These are phyloP conservation scores for Aspergillus sp. DNA, from an alignment of 2,329 filamentous ascomycete species.

Conservation along the genomic window DNA sequence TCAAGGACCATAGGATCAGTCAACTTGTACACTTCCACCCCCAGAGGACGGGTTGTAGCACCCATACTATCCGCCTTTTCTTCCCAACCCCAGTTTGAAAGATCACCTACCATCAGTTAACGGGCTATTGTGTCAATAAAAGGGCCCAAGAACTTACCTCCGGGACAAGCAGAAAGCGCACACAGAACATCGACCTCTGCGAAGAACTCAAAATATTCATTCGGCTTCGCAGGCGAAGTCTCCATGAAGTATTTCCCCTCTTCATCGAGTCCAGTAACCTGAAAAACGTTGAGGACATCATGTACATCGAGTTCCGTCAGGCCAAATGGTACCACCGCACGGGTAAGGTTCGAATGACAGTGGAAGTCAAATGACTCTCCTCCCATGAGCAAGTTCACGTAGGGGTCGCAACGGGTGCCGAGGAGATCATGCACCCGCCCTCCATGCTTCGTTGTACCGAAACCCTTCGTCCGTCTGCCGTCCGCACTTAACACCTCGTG, in stretches of 20 bases:
- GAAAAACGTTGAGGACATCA: conserved; percentile 83
- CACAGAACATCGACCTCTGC: conserved; percentile 74
- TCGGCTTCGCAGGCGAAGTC: conserved; percentile 46
- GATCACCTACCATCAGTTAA: conserved; percentile 52
- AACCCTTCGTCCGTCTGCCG: conserved; percentile 33
- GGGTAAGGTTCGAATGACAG: conserved; percentile 77
- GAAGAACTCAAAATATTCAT: conserved; percentile 69
- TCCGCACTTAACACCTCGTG: conserved; percentile 36
- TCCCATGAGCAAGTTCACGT: conserved; percentile 72
- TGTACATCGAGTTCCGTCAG: conserved; percentile 74
- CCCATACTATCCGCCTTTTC: conserved; percentile 57
- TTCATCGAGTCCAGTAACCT: conserved; percentile 74
- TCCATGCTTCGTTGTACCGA: conserved; percentile 52
- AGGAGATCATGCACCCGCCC: conserved; percentile 74
- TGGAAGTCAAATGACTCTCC: conserved; percentile 75
- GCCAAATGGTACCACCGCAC: conserved; percentile 68
- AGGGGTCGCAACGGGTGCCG: conserved; percentile 81
- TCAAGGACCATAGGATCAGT: conserved; percentile 53
- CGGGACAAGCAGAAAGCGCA: conserved; percentile 69
- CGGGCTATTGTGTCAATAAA: conserved; percentile 9
- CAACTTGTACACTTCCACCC: conserved; percentile 70
- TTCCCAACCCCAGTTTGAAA: conserved; percentile 80
- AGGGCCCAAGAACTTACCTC: conserved; percentile 44
- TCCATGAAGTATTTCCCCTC: conserved; percentile 74
- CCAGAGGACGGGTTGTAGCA: conserved; percentile 70